Base-by-base conservation (phyloP, 2,329 filamentous ascomycete genomes). In the Pseudogymnoascus sp. region DNA sequence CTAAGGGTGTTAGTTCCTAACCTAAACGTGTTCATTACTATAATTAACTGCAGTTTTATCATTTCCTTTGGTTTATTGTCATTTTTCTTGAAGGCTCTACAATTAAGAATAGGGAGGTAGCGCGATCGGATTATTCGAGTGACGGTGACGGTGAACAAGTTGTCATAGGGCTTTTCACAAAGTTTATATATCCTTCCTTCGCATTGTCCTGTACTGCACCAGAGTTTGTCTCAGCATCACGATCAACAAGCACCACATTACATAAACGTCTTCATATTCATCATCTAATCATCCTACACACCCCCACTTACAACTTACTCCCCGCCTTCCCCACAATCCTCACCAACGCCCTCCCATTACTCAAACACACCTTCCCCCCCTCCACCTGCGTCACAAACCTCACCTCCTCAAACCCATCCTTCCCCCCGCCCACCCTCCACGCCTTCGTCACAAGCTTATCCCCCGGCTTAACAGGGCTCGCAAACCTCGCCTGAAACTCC, bases 401-500 rank as follows among this genome's bases (percentile, higher is more conserved):
- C 44, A 96, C 77, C 75, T 95, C 91, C 75, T 95, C 90, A 74
- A 82, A 93, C 2, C 82, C 86, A 63, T 51, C 62, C 33, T 38
- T 36, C 81, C 71, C 84, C 75, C 84, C 77, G 0, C 90, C 90
- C 27, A 83, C 89, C 72, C 82, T 80, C 92, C 91, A 96, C 59
- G 89, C 89, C 72, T 89, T 85, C 4, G 86, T 89, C 39, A 89
- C 81, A 33, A 95, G 80, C 77, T 87, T 90, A 73, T 92, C 89
- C 29, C 89, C 90, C 0, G 90, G 90, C 71, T 83, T 84, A 6
- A 95, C 91, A 1, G 91, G 91, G 66, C 85, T 88, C n/a, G 90
- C 90, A 72, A 96, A 96, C 38, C 91, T 81, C n/a, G 91, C 91
- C 78, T 92, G 89, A 79, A 92, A 95, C 75, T 92, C 89, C 76